Base-by-base conservation (phyloP, 2,329 filamentous ascomycete species). In the Beauveria sp. region DNA sequence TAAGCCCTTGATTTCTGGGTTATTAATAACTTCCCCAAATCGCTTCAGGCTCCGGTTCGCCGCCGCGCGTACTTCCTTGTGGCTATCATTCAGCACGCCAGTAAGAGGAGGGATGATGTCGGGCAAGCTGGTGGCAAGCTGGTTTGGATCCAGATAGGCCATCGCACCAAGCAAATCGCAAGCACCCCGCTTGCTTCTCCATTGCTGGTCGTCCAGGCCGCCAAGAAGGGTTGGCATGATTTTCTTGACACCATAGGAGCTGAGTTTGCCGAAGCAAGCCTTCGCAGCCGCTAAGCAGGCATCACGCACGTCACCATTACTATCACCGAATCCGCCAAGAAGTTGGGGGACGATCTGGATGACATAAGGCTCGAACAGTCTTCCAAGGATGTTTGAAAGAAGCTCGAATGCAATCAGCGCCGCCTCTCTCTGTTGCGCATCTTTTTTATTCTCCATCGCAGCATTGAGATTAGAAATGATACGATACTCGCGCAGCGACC, bases 111-210 rank as follows among this genome's bases (percentile, higher is more conserved):
- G 95, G 67, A 99, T 99, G 67, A 99, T 99, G 62, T 96, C 93
- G 2, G 95, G 95, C 69, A 99, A 79, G 72, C 93, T 98, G 67
- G 89, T 83, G 1, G 95, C 92, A 20, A 99, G 83, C 73, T 99
- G 95, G 66, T 97, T 90, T 8, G 96, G 93, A 72, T 98, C 95
- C 38, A 99, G 84, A 72, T 99, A 99, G 5, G 95, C 96, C 95
- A 99, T 99, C 65, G 95, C 95, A 73, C 95, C 95, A 16, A 99
- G 83, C 28, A 96, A 87, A 72, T 99, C 95, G 71, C 95, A 99
- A 60, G 95, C 95, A 68, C 96, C 95, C 78, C 96, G 96, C 77
- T 99, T 98, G 77, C 92, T 98, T 70, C 95, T 89, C 95, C 95
- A 99, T 74, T 98, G 93, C 59, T 90, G 86, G 66, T 99, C 95